phyloP scores from a whole-genome alignment of 73 alveolate species.

The Breviolum minutum region DNA sequence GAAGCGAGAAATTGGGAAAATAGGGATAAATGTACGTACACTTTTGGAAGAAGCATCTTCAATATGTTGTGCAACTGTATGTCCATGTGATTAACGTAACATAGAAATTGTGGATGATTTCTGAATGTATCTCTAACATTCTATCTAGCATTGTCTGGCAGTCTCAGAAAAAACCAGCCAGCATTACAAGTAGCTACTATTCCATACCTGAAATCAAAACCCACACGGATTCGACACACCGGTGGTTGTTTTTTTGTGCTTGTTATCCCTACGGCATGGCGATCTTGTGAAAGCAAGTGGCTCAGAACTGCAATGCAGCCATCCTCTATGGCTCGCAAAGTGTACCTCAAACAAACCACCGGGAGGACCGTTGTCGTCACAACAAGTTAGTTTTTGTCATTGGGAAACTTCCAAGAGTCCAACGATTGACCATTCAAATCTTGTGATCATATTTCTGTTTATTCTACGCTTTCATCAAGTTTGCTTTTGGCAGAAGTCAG shows the following conservation, averaged over 20 bases:
- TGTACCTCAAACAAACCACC: slow-evolving; percentile 9
- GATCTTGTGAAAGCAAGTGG: not conserved
- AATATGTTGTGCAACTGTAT: no score
- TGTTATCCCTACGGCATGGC: not conserved
- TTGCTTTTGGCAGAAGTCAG: no score
- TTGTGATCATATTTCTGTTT: no score
- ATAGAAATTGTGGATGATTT: not conserved
- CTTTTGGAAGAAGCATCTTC: not conserved
- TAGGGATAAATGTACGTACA: not conserved
- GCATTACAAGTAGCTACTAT: no score
- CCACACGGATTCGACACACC: not conserved
- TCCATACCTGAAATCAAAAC: not conserved
- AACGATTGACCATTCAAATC: no score
- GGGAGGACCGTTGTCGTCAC: no score
- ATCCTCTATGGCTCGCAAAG: slow-evolving; percentile 76
- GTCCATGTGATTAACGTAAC: no score
- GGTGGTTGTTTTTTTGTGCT: not conserved
- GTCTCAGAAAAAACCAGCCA: not conserved
- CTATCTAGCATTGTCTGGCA: no score
- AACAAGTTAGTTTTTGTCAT: no score
- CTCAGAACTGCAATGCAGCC: slow-evolving; percentile 89
- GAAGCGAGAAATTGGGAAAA: not conserved
- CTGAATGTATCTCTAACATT: not conserved
- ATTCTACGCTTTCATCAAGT: no score
- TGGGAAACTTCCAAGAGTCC: no score